Percentiles rank a stretch among this genome's conserved stretches.
phyloP scores from a whole-genome alignment of 345 rosid species.

The Bruguiera gymnorhiza region DNA sequence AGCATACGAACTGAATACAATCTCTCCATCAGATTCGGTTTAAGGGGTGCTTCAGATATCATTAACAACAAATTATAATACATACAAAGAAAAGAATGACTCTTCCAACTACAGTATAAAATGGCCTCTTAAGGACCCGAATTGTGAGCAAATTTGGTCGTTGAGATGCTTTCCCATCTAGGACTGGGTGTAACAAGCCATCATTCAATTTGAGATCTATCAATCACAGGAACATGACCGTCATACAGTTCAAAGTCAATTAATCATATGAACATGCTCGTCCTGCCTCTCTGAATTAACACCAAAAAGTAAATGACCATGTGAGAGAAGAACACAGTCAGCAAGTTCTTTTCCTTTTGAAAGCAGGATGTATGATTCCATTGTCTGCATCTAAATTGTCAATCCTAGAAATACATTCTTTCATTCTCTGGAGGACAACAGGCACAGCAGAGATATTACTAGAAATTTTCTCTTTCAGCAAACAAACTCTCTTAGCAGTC shows the following conservation, averaged over 20 bases:
- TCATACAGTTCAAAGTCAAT: neutral
- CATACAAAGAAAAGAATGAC: slow-evolving; percentile 11
- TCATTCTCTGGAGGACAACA: slow-evolving; percentile 48
- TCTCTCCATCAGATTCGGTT: neutral
- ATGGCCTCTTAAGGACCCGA: neutral
- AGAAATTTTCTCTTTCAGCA: slow-evolving; percentile 47
- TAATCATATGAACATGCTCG: neutral
- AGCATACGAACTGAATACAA: neutral
- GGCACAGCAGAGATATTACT: slow-evolving; percentile 47
- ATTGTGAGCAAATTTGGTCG: neutral
- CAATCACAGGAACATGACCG: neutral
- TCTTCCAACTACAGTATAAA: slow-evolving; percentile 11
- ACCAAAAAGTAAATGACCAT: neutral
- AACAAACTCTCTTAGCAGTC: slow-evolving; percentile 33
- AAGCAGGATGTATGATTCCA: slow-evolving; percentile 51
- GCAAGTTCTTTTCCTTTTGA: slow-evolving; percentile 33
- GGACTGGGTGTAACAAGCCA: no score
- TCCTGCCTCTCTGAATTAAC: neutral
- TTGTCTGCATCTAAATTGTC: slow-evolving; percentile 44
- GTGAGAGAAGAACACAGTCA: slow-evolving; percentile 11
- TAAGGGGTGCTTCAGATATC: slow-evolving; percentile 1
- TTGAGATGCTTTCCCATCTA: neutral
- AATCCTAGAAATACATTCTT: slow-evolving; percentile 50
- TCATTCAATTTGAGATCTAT: no score
- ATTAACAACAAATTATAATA: slow-evolving; percentile 15